phyloP scores from a whole-genome alignment of 1,139 yeast genomes.

The Candida freyschussii region DNA sequence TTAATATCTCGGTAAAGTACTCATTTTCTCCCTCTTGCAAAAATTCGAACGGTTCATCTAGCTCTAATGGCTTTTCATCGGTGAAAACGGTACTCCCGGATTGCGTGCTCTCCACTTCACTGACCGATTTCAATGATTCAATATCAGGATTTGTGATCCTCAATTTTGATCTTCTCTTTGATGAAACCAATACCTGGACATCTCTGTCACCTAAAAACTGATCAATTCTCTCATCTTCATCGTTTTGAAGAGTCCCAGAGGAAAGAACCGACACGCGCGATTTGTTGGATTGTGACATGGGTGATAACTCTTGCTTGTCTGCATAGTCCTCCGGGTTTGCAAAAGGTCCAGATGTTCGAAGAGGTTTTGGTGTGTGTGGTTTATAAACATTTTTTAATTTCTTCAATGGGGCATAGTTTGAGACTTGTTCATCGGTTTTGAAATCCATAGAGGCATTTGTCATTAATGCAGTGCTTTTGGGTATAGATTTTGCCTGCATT shows the following conservation, averaged over 20 bases:
- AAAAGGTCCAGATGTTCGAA: slow-evolving; percentile 14
- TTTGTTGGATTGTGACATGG: slow-evolving; percentile 11
- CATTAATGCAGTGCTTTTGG: too few species aligned
- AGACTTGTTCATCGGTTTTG: too few species aligned
- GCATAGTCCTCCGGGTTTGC: slow-evolving; percentile 24
- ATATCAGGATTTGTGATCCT: slow-evolving; percentile 63
- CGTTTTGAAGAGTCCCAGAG: slow-evolving; percentile 7
- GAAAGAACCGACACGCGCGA: slow-evolving; percentile 12
- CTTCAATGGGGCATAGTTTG: too few species aligned
- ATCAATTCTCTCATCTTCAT: slow-evolving; percentile 31
- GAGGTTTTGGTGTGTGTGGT: not conserved
- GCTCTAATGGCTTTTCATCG: slow-evolving; percentile 4
- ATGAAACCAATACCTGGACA: slow-evolving; percentile 69
- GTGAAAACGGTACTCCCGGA: slow-evolving; percentile 6
- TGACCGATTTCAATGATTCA: slow-evolving; percentile 19
- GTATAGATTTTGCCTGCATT: too few species aligned
- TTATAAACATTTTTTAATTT: slow-evolving; percentile 8
- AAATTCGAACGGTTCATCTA: slow-evolving; percentile 6
- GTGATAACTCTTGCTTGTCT: slow-evolving; percentile 18
- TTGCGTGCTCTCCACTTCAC: slow-evolving; percentile 3
- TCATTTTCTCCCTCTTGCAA: slow-evolving; percentile 5
- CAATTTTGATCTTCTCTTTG: slow-evolving; percentile 59
- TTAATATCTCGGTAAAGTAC: slow-evolving; percentile 18
- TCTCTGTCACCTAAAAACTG: slow-evolving; percentile 48
- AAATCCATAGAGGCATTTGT: too few species aligned